Evolutionary conservation across 2,329 filamentous ascomycete genomes (phyloP), one percentile per base, ranked within the genome.

Genomic region (Nothophaeocryptopus gaeumannii): DNA sequence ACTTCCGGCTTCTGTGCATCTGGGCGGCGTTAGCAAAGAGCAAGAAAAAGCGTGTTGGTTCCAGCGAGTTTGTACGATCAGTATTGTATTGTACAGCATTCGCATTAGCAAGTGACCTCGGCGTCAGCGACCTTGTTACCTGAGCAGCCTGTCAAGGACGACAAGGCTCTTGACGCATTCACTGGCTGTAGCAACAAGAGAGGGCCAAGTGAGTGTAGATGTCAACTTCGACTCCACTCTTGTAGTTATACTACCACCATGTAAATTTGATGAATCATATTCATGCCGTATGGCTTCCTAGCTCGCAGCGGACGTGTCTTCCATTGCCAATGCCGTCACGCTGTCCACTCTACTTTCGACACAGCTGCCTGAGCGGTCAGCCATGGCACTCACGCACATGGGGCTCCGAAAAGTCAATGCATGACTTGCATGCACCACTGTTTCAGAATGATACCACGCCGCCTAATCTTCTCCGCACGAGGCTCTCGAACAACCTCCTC

Each of bases 171-270:
- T 37, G 16, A 41, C 12, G 8, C 26, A 33, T 30, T 15, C 32
- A 43, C 20, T 37, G 14, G 16, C 37, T 14, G 39, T 43, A 43
- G 37, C 16, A 10, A 26, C 39, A 30, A 34, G 36, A 26, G 14
- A 15, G 36, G 40, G 35, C 29, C 29, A 39, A 44, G 29, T 37
- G 32, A 29, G 30, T 47, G 44, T 34, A 12, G 26, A 30, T 37
- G 45, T 45, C 32, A 5, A 42, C 34, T 53, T 45, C 43, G 33
- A 51, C 50, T 47, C 53, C 53, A 56, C 53, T 56, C 53, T 44
- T 49, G 45, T 50, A 45, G 20, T 42, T 56, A 47, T 48, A 47
- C 37, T 20, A 40, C 11, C 30, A 44, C 34, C 26, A 40, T 33
- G 31, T 50, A 36, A 47, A 51, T 38, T 47, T 39, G 29, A 47